Percentiles rank a stretch among this genome's conserved stretches.
These are phyloP conservation scores for Tetraselmis striata DNA, from an alignment of 139 green algal genomes.

Conservation along the genomic window DNA sequence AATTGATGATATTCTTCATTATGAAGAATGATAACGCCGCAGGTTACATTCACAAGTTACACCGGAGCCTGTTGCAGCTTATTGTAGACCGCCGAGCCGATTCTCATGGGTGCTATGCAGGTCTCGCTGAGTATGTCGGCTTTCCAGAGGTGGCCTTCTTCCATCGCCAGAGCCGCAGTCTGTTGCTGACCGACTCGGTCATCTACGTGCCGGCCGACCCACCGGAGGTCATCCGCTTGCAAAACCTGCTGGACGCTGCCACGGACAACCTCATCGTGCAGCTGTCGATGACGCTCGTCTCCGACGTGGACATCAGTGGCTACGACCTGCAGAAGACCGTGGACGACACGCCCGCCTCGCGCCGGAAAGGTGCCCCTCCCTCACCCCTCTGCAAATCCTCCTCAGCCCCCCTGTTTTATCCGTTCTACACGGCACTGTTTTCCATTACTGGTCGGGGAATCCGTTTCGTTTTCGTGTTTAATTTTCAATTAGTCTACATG, in stretches of 20 bases:
- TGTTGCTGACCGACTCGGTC: slow-evolving; percentile 84
- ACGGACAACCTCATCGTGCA: not conserved
- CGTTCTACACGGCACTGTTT: not conserved
- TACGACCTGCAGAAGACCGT: not conserved
- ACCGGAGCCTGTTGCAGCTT: not conserved
- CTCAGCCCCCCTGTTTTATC: not conserved
- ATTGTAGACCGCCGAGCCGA: not conserved
- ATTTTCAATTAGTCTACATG: too few species aligned
- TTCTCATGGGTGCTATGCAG: not conserved
- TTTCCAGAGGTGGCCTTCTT: slow-evolving; percentile 76
- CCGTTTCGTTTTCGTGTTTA: too few species aligned
- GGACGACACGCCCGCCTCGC: not conserved
- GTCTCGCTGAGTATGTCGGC: not conserved
- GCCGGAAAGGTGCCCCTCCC: not conserved
- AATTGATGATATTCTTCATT: too few species aligned
- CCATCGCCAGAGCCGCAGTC: slow-evolving; percentile 59
- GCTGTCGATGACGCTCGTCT: not conserved
- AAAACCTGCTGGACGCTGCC: slow-evolving; percentile 28
- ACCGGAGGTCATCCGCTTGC: slow-evolving; percentile 30
- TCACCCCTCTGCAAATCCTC: too few species aligned
- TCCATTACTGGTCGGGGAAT: not conserved
- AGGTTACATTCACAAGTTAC: too few species aligned
- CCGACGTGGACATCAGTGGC: not conserved
- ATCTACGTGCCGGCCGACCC: slow-evolving; percentile 56
- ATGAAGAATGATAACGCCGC: too few species aligned